phyloP scores from a whole-genome alignment of 2,329 filamentous ascomycete species.

The Daldinia sp. region DNA sequence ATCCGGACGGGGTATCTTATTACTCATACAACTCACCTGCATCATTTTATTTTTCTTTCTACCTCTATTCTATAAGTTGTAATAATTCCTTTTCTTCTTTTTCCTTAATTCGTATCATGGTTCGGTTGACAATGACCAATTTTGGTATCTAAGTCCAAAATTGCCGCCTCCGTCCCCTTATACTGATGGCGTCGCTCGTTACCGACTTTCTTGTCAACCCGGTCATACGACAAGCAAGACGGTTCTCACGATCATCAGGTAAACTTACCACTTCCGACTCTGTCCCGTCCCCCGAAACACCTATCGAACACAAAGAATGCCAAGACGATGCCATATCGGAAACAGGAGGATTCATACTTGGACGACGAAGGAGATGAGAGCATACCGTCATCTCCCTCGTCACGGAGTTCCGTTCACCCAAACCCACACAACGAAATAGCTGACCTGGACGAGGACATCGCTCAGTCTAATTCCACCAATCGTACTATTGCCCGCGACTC shows the following conservation, averaged over 20 bases:
- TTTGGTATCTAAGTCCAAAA: constrained; percentile 24
- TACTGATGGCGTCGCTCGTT: constrained; percentile 67
- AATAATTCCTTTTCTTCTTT: constrained; percentile 7
- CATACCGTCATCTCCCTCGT: constrained; percentile 40
- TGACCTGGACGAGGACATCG: constrained; percentile 12
- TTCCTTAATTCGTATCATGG: not conserved
- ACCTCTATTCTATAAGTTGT: constrained; percentile 2
- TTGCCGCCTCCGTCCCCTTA: constrained; percentile 8
- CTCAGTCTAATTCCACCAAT: constrained; percentile 12
- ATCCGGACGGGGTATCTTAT: constrained; percentile 2
- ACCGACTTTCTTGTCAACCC: constrained; percentile 72
- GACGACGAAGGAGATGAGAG: constrained; percentile 40
- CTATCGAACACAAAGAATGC: constrained; percentile 28
- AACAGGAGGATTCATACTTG: constrained; percentile 41
- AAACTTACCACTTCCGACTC: constrained; percentile 47
- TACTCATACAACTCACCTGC: constrained; percentile 1
- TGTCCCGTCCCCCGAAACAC: constrained; percentile 49
- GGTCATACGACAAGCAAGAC: constrained; percentile 70
- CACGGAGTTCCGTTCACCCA: constrained; percentile 41
- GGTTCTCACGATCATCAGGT: constrained; percentile 58
- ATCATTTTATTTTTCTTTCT: not conserved
- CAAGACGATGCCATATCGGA: constrained; percentile 45
- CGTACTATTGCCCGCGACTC: constrained; percentile 10
- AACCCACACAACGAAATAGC: constrained; percentile 23
- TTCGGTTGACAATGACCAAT: constrained; percentile 31